Evolutionary conservation across 1,139 yeast species (phyloP).

Genomic region (Geotrichum europaeum): DNA sequence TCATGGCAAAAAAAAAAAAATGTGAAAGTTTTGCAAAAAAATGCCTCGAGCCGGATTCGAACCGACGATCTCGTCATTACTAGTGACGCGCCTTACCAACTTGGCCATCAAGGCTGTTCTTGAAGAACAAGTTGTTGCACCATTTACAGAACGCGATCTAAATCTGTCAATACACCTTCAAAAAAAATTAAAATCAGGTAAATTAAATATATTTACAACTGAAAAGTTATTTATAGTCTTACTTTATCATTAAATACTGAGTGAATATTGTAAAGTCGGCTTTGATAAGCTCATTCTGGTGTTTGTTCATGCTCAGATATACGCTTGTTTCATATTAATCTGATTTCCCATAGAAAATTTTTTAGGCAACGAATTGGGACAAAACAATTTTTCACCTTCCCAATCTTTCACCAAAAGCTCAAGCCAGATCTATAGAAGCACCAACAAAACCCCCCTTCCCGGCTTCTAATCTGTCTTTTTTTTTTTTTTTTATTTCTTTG

Average conservation of each 20-base stretch:
- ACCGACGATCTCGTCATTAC: slow-evolving; percentile 89
- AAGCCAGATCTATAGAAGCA: background rate
- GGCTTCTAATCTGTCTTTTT: background rate
- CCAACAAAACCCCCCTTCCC: background rate
- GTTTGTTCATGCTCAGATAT: background rate
- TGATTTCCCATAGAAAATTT: background rate
- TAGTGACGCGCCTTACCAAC: slow-evolving; percentile 92
- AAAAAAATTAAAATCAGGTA: no score
- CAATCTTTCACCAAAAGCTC: background rate
- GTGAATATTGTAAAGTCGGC: background rate
- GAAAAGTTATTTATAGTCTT: no score
- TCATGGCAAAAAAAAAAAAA: no score
- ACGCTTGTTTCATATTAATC: background rate
- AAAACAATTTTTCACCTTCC: background rate
- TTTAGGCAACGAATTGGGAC: background rate
- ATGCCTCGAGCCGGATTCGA: slow-evolving; percentile 78
- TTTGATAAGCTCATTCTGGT: background rate
- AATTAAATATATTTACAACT: no score
- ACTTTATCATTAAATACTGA: no score
- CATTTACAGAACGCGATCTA: no score
- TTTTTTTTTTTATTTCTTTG: background rate
- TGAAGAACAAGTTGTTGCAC: background rate
- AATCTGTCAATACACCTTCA: no score
- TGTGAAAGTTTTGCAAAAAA: no score
- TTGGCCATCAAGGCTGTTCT: slow-evolving; percentile 58